Evolutionary conservation across 345 rosid genomes (phyloP).

Genomic region (Crucihimalaya himalaica): DNA sequence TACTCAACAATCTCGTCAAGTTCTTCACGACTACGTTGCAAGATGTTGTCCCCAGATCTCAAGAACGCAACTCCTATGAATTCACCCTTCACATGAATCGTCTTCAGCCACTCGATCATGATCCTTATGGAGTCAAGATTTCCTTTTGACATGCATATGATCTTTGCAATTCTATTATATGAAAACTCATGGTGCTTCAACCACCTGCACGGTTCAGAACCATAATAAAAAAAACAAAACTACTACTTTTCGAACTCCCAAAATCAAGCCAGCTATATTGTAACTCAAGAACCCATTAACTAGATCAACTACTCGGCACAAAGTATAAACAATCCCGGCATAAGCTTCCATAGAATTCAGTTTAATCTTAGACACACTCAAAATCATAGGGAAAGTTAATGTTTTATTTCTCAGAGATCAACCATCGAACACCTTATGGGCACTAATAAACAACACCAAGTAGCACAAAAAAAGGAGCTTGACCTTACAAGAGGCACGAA

Average conservation of each 20-base stretch:
- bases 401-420: background rate
- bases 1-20: slow-evolving; percentile 65
- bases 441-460: background rate
- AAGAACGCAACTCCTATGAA: slow-evolving; percentile 66
- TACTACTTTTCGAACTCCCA: background rate
- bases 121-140: slow-evolving; percentile 60
- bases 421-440: slow-evolving; percentile 34
- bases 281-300: background rate
- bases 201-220: slow-evolving; percentile 61
- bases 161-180: slow-evolving; percentile 73
- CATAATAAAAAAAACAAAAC: slow-evolving; percentile 24
- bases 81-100: slow-evolving; percentile 73
- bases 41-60: slow-evolving; percentile 63
- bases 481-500: slow-evolving; percentile 84
- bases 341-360: background rate
- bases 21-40: slow-evolving; percentile 53
- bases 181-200: slow-evolving; percentile 80
- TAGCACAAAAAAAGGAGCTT: background rate
- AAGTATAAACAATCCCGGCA: background rate
- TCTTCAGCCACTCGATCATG: slow-evolving; percentile 69
- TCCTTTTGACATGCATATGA: slow-evolving; percentile 69
- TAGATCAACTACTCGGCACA: background rate
- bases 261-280: background rate
- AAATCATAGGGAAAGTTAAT: background rate
- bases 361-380: background rate